Conservation (phyloP, 805 yeast genomes). For the Yueomyces sinensis region DNA sequence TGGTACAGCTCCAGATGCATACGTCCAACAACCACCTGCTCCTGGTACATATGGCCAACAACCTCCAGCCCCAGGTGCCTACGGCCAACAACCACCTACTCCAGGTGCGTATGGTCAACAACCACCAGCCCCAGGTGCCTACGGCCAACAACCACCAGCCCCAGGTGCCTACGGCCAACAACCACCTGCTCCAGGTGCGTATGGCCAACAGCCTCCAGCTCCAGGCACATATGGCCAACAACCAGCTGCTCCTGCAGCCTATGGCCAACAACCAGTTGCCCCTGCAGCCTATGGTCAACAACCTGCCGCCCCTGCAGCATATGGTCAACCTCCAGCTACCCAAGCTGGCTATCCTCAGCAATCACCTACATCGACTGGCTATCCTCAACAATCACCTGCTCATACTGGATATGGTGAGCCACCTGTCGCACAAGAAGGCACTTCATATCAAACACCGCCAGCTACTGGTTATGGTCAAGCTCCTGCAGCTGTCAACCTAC, state of each 20-base stretch:
- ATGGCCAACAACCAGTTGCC: too few relatives aligned
- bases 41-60: constrained; percentile 10
- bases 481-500: constrained; percentile 10
- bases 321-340: too few relatives aligned
- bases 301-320: neutral
- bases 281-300: too few relatives aligned
- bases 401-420: constrained; percentile 11
- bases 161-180: constrained; percentile 1
- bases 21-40: constrained; percentile 1
- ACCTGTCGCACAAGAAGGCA: neutral
- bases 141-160: neutral
- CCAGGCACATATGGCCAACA: constrained; percentile 11
- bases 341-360: neutral
- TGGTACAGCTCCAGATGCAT: constrained; percentile 8
- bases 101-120: neutral
- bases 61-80: constrained; percentile 5
- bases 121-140: neutral
- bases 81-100: neutral
- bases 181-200: constrained; percentile 6
- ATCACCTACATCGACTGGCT: neutral
- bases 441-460: constrained; percentile 7
- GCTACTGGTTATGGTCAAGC: constrained; percentile 5
- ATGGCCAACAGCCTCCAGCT: constrained; percentile 1
- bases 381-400: constrained; percentile 2
- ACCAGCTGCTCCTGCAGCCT: constrained; percentile 5